A percentile compares a stretch with the other conserved stretches of the same genome.
phyloP scores from a whole-genome alignment of 345 rosid species.

The Turritis glabra region DNA sequence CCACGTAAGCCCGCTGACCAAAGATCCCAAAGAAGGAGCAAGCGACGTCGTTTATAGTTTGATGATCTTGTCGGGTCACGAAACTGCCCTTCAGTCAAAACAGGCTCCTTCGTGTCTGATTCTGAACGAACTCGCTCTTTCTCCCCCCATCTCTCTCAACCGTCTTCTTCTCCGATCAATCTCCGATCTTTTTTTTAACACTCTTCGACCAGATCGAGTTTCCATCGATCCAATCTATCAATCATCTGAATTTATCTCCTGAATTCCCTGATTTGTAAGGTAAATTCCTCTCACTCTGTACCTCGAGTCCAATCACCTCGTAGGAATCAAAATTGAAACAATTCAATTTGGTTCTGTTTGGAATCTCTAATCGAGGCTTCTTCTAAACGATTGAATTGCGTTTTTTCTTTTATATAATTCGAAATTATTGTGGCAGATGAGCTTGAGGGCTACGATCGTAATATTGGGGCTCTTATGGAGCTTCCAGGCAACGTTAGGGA shows the following conservation, averaged over 20 bases:
- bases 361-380: not conserved
- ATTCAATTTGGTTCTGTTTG: conserved; percentile 4
- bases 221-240: not conserved
- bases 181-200: not conserved
- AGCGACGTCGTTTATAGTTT: conserved; percentile 41
- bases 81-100: conserved; percentile 36
- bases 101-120: conserved; percentile 30
- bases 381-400: not conserved
- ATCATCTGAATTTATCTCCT: not conserved
- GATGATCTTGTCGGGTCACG: conserved; percentile 34
- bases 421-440: conserved; percentile 25
- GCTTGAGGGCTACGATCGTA: conserved; percentile 33
- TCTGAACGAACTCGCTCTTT: conserved; percentile 17
- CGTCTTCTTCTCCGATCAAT: conserved; percentile 33
- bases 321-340: not conserved
- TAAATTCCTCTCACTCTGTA: conserved; percentile 6
- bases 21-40: not conserved
- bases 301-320: conserved; percentile 14
- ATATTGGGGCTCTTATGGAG: conserved; percentile 42
- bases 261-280: conserved; percentile 31
- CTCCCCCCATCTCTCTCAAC: conserved; percentile 5
- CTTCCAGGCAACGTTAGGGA: conserved; percentile 39
- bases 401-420: not conserved
- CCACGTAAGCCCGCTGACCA: conserved; percentile 38
- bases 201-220: conserved; percentile 11